A percentile compares a stretch with the other conserved stretches of the same genome.
Conservation (phyloP, 179 eudicot genomes). For the Amaranthus tricolor region DNA sequence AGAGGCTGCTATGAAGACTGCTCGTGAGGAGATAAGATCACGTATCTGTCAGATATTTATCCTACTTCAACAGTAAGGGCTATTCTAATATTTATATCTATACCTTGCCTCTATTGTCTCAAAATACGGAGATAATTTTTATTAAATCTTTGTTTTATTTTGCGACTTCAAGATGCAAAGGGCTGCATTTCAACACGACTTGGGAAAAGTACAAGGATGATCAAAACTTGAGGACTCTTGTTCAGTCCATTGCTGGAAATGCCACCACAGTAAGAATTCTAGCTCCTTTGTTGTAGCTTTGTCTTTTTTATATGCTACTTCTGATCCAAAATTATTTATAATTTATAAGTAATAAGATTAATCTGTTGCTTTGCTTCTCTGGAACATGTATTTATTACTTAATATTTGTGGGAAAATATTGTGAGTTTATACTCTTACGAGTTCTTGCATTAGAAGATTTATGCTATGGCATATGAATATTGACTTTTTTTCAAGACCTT, state of each 20-base stretch:
- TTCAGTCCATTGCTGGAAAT: slow-evolving; percentile 33
- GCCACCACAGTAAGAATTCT: slow-evolving; percentile 26
- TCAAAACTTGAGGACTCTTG: slow-evolving; percentile 58
- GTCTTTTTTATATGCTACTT: neutral
- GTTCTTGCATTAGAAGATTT: neutral
- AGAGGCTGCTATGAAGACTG: slow-evolving; percentile 65
- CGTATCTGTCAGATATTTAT: slow-evolving; percentile 46
- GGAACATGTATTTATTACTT: neutral
- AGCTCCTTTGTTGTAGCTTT: neutral
- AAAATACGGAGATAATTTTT: neutral
- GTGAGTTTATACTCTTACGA: neutral
- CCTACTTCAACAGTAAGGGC: slow-evolving; percentile 72
- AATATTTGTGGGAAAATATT: neutral
- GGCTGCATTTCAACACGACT: slow-evolving; percentile 59
- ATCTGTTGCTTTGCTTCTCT: neutral
- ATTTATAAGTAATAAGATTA: neutral
- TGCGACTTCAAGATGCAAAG: slow-evolving; percentile 54
- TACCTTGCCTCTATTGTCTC: slow-evolving; percentile 7
- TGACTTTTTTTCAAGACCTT: neutral
- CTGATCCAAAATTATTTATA: neutral
- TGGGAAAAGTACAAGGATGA: slow-evolving; percentile 88
- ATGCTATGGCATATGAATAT: neutral
- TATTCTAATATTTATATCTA: neutral
- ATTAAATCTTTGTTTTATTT: neutral
- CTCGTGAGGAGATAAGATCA: slow-evolving; percentile 72